Conservation (phyloP, 2,329 filamentous ascomycete genomes). For the Claviceps arundinis region DNA sequence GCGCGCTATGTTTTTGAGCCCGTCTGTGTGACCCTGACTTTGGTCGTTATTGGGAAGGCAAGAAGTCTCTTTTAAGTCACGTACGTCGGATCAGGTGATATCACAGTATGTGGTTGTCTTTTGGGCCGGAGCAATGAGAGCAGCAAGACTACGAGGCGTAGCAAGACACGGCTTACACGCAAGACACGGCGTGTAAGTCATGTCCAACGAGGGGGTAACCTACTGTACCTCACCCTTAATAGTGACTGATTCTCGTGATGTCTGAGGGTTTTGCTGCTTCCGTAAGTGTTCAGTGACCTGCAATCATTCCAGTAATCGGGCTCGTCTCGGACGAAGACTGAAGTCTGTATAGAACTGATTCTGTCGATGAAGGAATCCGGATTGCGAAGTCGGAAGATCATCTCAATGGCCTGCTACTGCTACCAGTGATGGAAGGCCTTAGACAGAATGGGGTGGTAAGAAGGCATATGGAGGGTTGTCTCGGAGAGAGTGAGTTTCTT, state of each 20-base stretch:
- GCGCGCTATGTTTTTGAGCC: background rate
- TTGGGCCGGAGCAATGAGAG: background rate
- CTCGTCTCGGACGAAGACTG: background rate
- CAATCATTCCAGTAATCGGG: background rate
- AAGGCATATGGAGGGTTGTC: background rate
- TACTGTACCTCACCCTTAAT: too few species aligned
- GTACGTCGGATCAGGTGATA: background rate
- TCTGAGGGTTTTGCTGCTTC: too few species aligned
- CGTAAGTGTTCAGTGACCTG: too few species aligned
- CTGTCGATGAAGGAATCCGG: background rate
- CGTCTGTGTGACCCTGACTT: background rate
- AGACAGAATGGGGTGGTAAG: background rate
- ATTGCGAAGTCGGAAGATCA: background rate
- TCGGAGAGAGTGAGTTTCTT: background rate
- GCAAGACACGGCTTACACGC: too few species aligned
- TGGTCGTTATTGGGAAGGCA: background rate
- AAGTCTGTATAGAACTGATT: background rate
- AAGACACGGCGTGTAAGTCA: too few species aligned
- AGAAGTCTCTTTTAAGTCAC: background rate
- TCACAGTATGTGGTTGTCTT: background rate
- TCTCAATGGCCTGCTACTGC: background rate
- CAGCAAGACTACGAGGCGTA: background rate
- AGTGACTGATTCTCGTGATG: too few species aligned
- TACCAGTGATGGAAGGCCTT: background rate
- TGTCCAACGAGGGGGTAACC: too few species aligned